phyloP scores from a whole-genome alignment of 805 yeast species.

The Candida oleophila region DNA sequence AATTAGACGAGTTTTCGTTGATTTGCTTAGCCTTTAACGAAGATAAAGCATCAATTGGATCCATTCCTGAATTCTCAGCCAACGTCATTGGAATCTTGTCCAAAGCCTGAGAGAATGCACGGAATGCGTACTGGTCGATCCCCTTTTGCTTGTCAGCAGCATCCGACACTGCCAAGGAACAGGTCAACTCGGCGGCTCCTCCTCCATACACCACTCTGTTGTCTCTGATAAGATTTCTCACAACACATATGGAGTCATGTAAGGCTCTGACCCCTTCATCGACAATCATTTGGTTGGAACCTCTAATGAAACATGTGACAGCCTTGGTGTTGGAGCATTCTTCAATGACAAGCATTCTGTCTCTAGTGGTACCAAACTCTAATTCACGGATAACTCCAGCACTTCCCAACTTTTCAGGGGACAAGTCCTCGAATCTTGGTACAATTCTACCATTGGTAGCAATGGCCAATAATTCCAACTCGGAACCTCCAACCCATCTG shows the following conservation, averaged over 20 bases:
- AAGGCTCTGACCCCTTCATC: constrained; percentile 96
- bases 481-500: constrained; percentile 99
- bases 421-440: constrained; percentile 92
- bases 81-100: constrained; percentile 91
- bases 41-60: constrained; percentile 89
- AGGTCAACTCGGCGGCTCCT: constrained; percentile 95
- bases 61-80: constrained; percentile 95
- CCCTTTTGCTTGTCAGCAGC: constrained; percentile 94
- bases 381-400: constrained; percentile 86
- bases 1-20: constrained; percentile 60
- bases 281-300: constrained; percentile 95
- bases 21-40: constrained; percentile 82
- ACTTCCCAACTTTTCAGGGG: constrained; percentile 76
- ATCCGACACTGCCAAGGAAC: constrained; percentile 86
- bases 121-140: constrained; percentile 96
- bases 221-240: constrained; percentile 89
- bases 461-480: constrained; percentile 91
- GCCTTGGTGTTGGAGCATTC: constrained; percentile 84
- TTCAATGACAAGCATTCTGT: constrained; percentile 93
- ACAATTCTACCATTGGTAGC: constrained; percentile 98
- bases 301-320: constrained; percentile 90
- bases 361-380: constrained; percentile 95
- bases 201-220: constrained; percentile 98
- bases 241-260: constrained; percentile 96
- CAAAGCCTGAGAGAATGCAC: constrained; percentile 88